Percentiles rank a stretch among this genome's conserved stretches.
These are phyloP conservation scores for Hypoxylon sp. DNA, from an alignment of 2,329 filamentous ascomycete genomes.

Conservation along the genomic window DNA sequence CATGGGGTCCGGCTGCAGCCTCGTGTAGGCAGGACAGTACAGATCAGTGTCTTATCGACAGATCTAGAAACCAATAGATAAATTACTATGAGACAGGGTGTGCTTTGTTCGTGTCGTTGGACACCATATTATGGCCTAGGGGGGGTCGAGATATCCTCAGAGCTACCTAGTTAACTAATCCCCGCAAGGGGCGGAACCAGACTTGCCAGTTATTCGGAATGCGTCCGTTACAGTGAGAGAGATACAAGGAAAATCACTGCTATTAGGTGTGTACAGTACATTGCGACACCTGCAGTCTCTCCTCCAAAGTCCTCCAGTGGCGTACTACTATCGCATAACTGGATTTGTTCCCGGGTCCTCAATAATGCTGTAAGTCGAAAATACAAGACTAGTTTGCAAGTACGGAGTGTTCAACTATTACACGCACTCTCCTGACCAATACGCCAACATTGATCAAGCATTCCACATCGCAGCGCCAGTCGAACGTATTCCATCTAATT, in stretches of 20 bases:
- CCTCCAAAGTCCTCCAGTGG: slow-evolving; percentile 8
- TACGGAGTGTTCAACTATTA: slow-evolving; percentile 23
- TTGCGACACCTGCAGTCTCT: slow-evolving; percentile 35
- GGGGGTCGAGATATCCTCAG: slow-evolving; percentile 33
- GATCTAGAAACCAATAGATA: slow-evolving; percentile 35
- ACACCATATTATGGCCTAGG: slow-evolving; percentile 34
- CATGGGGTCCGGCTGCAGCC: slow-evolving; percentile 31
- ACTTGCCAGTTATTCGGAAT: slow-evolving; percentile 38
- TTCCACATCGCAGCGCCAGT: slow-evolving; percentile 14
- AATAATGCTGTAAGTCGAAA: neutral
- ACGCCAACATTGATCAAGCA: slow-evolving; percentile 11
- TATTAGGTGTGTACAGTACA: slow-evolving; percentile 34
- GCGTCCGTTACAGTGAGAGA: slow-evolving; percentile 24
- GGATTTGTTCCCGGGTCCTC: slow-evolving; percentile 15
- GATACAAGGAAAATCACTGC: slow-evolving; percentile 24
- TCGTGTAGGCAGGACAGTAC: slow-evolving; percentile 31
- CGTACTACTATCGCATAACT: slow-evolving; percentile 20
- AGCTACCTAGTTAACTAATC: slow-evolving; percentile 22
- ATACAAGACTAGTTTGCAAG: slow-evolving; percentile 26
- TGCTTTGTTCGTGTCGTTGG: slow-evolving; percentile 15
- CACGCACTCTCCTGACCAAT: slow-evolving; percentile 25
- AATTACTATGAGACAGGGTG: slow-evolving; percentile 35
- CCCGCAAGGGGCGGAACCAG: slow-evolving; percentile 44
- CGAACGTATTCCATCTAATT: slow-evolving; percentile 16
- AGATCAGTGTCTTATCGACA: slow-evolving; percentile 31